These are phyloP conservation scores for Oidiodendron maius DNA, from an alignment of 495 filamentous ascomycete species.

Conservation along the genomic window DNA sequence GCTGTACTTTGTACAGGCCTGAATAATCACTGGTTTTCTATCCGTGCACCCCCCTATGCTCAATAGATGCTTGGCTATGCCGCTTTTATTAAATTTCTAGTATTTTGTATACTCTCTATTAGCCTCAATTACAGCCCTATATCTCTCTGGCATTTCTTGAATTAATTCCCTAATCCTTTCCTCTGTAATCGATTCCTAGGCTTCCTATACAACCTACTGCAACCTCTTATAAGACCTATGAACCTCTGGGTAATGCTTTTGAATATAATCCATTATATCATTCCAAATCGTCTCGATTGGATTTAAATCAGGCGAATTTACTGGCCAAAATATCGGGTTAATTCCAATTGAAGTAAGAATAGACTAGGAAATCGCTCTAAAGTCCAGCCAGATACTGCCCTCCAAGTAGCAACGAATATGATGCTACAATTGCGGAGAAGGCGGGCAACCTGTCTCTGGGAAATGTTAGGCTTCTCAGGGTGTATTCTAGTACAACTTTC, in stretches of 20 bases:
- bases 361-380: too few relatives aligned
- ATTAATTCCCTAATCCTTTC: slow-evolving; percentile 9
- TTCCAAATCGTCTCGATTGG: slow-evolving; percentile 8
- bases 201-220: slow-evolving; percentile 7
- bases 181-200: slow-evolving; percentile 12
- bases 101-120: slow-evolving; percentile 5
- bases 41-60: too few relatives aligned
- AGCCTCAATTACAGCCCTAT: slow-evolving; percentile 8
- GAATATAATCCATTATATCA: slow-evolving; percentile 9
- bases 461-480: too few relatives aligned
- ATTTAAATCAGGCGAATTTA: slow-evolving; percentile 3
- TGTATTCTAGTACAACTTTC: too few relatives aligned
- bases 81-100: too few relatives aligned
- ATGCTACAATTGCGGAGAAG: too few relatives aligned
- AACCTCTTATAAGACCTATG: slow-evolving; percentile 8
- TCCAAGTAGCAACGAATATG: too few relatives aligned
- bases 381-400: too few relatives aligned
- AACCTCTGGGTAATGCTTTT: slow-evolving; percentile 4
- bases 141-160: slow-evolving; percentile 5
- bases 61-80: too few relatives aligned
- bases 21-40: too few relatives aligned
- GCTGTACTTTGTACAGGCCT: too few relatives aligned
- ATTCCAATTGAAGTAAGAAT: not conserved
- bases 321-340: not conserved
- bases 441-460: too few relatives aligned